Conservation (phyloP, 345 rosid genomes). For the Eucalyptus polybractea region DNA sequence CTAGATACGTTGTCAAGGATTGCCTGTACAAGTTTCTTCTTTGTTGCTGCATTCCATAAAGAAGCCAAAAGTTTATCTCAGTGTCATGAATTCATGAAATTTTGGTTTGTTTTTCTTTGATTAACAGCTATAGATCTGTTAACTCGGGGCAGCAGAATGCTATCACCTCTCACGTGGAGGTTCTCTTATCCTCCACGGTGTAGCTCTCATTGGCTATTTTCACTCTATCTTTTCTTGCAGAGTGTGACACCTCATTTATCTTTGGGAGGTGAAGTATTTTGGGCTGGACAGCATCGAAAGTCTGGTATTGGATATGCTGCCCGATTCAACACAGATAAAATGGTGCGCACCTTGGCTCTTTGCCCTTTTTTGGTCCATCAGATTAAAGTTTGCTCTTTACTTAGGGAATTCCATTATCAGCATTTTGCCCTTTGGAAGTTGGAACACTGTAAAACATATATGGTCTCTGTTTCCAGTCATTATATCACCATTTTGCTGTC, state of each 20-base stretch:
- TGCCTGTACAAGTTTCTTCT: background rate
- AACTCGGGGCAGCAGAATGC: background rate
- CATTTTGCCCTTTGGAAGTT: background rate
- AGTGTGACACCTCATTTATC: conserved; percentile 63
- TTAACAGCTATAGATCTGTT: background rate
- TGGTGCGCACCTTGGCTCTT: conserved; percentile 31
- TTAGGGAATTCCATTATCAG: background rate
- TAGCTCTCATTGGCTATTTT: background rate
- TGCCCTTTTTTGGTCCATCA: background rate
- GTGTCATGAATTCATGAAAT: background rate
- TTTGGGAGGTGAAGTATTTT: conserved; percentile 89
- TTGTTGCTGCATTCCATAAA: background rate
- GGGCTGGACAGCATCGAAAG: conserved; percentile 96
- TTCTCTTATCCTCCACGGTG: background rate
- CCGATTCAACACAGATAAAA: conserved; percentile 82
- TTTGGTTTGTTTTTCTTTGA: background rate
- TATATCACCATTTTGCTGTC: background rate
- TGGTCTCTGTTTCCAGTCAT: background rate
- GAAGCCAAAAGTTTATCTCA: background rate
- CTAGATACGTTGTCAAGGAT: background rate
- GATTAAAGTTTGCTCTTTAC: background rate
- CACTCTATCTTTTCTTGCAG: conserved; percentile 22
- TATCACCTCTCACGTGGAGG: background rate
- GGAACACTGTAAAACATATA: background rate
- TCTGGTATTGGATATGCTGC: conserved; percentile 96